Percentiles rank a stretch among this genome's conserved stretches.
These are phyloP conservation scores for Vitis rotundifolia DNA, from an alignment of 164 flowering plant species.

Conservation along the genomic window DNA sequence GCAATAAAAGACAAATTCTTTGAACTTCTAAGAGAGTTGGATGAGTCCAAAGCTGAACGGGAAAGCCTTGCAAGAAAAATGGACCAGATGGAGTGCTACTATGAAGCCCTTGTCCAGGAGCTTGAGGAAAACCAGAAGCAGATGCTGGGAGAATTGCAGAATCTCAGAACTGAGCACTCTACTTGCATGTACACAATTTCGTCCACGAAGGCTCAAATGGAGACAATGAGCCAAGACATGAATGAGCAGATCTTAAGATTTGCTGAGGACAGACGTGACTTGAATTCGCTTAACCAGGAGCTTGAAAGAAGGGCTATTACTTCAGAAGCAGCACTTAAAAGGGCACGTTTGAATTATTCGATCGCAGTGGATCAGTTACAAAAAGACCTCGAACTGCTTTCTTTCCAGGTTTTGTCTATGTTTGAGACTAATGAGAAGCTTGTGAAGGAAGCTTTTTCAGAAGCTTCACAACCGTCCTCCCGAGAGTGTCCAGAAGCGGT, in stretches of 20 bases:
- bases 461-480: conserved; percentile 38
- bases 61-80: conserved; percentile 67
- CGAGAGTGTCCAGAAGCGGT: conserved; percentile 24
- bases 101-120: conserved; percentile 89
- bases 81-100: conserved; percentile 96
- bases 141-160: conserved; percentile 80
- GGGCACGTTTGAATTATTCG: conserved; percentile 83
- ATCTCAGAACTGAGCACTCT: conserved; percentile 78
- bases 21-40: conserved; percentile 73
- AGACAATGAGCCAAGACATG: conserved; percentile 61
- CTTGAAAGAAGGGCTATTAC: conserved; percentile 74
- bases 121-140: conserved; percentile 95
- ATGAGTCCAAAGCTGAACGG: conserved; percentile 74
- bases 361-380: conserved; percentile 82
- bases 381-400: conserved; percentile 87
- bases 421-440: conserved; percentile 89
- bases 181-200: conserved; percentile 69
- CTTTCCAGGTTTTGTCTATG: conserved; percentile 91
- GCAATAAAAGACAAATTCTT: conserved; percentile 51
- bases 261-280: conserved; percentile 50
- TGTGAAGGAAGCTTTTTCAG: conserved; percentile 64
- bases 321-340: conserved; percentile 81
- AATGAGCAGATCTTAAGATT: conserved; percentile 54
- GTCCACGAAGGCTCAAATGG: conserved; percentile 69
- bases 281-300: conserved; percentile 68